These are phyloP conservation scores for Spergularia bocconei DNA, from an alignment of 148 eudicot species.

Conservation along the genomic window DNA sequence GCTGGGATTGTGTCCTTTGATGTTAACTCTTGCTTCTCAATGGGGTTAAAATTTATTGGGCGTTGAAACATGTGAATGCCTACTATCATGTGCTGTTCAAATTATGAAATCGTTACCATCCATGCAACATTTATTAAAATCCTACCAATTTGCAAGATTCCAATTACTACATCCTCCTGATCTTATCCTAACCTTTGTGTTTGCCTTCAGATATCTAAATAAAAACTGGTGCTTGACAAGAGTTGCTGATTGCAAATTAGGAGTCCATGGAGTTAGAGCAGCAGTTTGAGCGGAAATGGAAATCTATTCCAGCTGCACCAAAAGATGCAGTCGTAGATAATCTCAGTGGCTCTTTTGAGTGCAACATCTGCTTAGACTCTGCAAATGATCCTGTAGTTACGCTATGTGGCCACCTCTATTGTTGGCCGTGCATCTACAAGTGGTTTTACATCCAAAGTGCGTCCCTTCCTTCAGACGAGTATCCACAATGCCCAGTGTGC, in stretches of 20 bases:
- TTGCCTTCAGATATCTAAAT: slow-evolving; percentile 7
- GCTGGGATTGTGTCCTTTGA: slow-evolving; percentile 15
- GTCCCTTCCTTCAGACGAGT: slow-evolving; percentile 49
- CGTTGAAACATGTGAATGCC: slow-evolving; percentile 10
- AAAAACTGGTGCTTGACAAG: not conserved
- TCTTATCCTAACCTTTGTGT: slow-evolving; percentile 7
- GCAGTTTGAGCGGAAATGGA: slow-evolving; percentile 40
- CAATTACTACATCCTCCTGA: not conserved
- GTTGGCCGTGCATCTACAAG: slow-evolving; percentile 92
- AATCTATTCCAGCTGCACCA: slow-evolving; percentile 28
- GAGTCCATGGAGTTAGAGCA: slow-evolving; percentile 47
- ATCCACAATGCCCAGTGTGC: slow-evolving; percentile 78
- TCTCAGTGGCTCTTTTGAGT: slow-evolving; percentile 55
- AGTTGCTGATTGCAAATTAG: not conserved
- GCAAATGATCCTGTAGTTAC: slow-evolving; percentile 79
- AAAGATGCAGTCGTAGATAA: slow-evolving; percentile 37
- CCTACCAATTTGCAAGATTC: not conserved
- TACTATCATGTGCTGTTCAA: slow-evolving; percentile 9
- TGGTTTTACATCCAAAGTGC: slow-evolving; percentile 62
- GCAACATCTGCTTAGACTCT: slow-evolving; percentile 81
- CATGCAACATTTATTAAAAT: not conserved
- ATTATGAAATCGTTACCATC: not conserved
- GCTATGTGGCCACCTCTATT: slow-evolving; percentile 86
- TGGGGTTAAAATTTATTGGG: not conserved
- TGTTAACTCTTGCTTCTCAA: slow-evolving; percentile 8